Percentiles rank a stretch among this genome's conserved stretches.
Conservation (phyloP, 2,329 filamentous ascomycete genomes). For the Lachnellula willkommii region DNA sequence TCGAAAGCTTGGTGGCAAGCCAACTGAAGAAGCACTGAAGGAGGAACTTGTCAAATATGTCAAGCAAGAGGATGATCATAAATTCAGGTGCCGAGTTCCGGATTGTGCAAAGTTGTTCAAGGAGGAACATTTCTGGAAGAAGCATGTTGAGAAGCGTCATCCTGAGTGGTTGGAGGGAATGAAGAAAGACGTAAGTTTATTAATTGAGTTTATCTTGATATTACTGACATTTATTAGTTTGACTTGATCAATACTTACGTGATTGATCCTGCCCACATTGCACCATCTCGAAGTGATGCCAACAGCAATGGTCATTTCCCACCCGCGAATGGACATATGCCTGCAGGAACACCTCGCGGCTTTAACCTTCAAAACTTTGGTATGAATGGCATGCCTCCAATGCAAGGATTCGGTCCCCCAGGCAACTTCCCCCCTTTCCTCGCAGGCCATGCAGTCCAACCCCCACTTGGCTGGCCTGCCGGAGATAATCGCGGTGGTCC, state of each 20-base stretch:
- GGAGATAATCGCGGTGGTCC: conserved; percentile 53
- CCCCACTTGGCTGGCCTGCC: conserved; percentile 44
- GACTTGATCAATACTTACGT: conserved; percentile 91
- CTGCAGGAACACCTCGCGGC: conserved; percentile 80
- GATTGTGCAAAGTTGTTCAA: conserved; percentile 98
- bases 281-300: conserved; percentile 84
- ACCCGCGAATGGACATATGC: conserved; percentile 66
- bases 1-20: conserved; percentile 83
- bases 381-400: conserved; percentile 51
- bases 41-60: conserved; percentile 84
- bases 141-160: conserved; percentile 96
- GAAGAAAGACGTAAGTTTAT: conserved; percentile 69
- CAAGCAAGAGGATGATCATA: conserved; percentile 96
- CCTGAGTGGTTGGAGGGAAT: conserved; percentile 77
- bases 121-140: conserved; percentile 93
- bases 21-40: conserved; percentile 76
- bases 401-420: conserved; percentile 52
- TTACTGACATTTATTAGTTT: conserved; percentile 53
- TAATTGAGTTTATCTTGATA: not conserved
- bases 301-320: conserved; percentile 97
- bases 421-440: conserved; percentile 51
- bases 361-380: conserved; percentile 78
- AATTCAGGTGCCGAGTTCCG: conserved; percentile 93
- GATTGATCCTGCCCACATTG: conserved; percentile 89
- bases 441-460: conserved; percentile 41